phyloP scores from a whole-genome alignment of 345 rosid species.

The Moricandia moricandioides region DNA sequence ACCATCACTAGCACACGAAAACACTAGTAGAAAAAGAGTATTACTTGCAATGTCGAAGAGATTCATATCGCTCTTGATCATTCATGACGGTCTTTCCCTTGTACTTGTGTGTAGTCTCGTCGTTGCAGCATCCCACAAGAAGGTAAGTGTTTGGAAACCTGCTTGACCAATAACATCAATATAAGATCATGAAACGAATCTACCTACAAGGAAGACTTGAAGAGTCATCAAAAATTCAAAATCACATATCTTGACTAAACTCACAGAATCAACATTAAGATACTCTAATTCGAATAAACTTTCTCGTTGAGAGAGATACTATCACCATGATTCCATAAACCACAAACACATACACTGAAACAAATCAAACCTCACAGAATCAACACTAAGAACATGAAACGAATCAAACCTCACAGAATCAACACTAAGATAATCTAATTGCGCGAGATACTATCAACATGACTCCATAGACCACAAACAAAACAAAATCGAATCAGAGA shows the following conservation, averaged over 20 bases:
- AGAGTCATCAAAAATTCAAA: not conserved
- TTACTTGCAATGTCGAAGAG: constrained; percentile 66
- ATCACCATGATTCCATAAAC: not conserved
- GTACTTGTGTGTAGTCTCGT: constrained; percentile 47
- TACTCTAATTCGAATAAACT: not conserved
- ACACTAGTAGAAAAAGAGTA: not conserved
- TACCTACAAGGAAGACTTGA: not conserved
- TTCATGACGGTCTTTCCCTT: constrained; percentile 73
- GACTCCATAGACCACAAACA: no score
- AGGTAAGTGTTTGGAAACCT: constrained; percentile 61
- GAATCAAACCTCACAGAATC: no score
- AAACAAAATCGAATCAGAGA: not conserved
- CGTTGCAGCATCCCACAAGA: constrained; percentile 68
- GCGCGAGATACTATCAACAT: no score
- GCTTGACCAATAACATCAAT: not conserved
- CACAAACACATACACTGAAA: not conserved
- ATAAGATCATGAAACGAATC: not conserved
- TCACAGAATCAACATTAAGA: not conserved
- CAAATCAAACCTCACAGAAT: no score
- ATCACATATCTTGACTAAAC: not conserved
- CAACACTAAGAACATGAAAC: no score
- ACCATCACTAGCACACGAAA: not conserved
- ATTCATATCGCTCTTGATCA: constrained; percentile 56
- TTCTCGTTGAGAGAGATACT: not conserved
- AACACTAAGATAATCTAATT: no score